These are phyloP conservation scores for Suillus cothurnatus DNA, from an alignment of 768 basidiomycete genomes.

Conservation along the genomic window DNA sequence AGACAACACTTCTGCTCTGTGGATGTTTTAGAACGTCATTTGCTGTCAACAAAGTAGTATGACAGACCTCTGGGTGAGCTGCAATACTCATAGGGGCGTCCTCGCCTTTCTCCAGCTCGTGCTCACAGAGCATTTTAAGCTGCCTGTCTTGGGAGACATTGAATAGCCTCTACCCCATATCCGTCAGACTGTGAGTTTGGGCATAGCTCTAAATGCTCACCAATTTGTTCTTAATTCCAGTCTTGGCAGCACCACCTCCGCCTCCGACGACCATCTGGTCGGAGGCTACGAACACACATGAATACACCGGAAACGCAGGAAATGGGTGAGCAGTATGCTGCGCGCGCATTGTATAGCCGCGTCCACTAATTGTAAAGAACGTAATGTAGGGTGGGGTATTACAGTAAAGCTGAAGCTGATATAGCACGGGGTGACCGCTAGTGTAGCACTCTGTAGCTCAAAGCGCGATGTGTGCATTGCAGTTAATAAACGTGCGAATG, in stretches of 20 bases:
- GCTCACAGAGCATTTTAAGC: conserved; percentile 63
- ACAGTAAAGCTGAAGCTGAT: conserved; percentile 6
- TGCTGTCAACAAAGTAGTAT: background rate
- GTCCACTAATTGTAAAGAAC: background rate
- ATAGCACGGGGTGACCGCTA: conserved; percentile 2
- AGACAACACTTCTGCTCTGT: conserved; percentile 61
- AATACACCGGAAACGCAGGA: conserved; percentile 86
- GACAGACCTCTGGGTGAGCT: conserved; percentile 56
- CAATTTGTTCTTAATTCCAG: conserved; percentile 93
- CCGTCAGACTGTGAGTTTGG: conserved; percentile 6
- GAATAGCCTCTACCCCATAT: conserved; percentile 62
- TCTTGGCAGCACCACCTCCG: conserved; percentile 84
- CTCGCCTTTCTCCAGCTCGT: conserved; percentile 76
- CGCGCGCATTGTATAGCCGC: conserved; percentile 64
- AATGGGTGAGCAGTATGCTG: conserved; percentile 79
- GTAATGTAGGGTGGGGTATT: conserved; percentile 6
- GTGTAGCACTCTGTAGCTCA: background rate
- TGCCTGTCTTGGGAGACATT: conserved; percentile 53
- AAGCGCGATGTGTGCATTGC: conserved; percentile 3
- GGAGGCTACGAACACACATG: conserved; percentile 76
- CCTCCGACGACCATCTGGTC: conserved; percentile 81
- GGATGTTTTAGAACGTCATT: conserved; percentile 3
- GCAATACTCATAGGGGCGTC: conserved; percentile 98
- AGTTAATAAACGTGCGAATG: conserved; percentile 20
- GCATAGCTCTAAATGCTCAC: conserved; percentile 43